Base-by-base conservation (phyloP, 345 rosid species). In the Eucalyptus guilfoylei region DNA sequence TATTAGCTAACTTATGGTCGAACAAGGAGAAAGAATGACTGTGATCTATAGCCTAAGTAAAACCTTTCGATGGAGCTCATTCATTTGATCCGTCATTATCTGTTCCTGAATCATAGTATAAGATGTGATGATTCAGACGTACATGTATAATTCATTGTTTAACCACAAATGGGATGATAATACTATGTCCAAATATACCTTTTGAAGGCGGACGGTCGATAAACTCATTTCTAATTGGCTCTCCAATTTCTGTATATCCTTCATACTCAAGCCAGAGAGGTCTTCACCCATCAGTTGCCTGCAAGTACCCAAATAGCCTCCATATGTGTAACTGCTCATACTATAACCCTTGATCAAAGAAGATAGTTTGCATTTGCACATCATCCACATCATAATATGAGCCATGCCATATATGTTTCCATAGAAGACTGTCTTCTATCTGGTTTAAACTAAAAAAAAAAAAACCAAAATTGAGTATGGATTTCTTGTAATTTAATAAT, bases 221-320 rank as follows among this genome's bases (percentile, higher is more conserved):
- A 88, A 88, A 54, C 89, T 80, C 50, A 58, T 28, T 40, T 50
- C 32, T 34, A 88, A 7, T 58, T 80, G 85, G 76, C 26, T 52
- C 89, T 88, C 89, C 76, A 88, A 30, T 42, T 69, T 42, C 42
- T 55, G 60, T 47, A 88, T 45, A 13, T 88, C 89, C 28, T 80
- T 60, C 17, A 88, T 49, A 72, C 89, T 81, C 89, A 81, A 40
- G 19, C 69, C 19, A 16, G 87, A 81, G 42, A 81, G 80, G 52
- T 58, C 89, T 85, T 88, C 87, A 37, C 89, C 89, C 89, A 55
- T 88, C 72, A 88, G 40, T 16, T 88, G 87, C 55, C 89, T 88
- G 76, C 49, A 49, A 17, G 60, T 52, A 86, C 50, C 34, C 87
- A 50, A 86, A 50, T n/a, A 26, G 30, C 55, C 67, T 30, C 47